Evolutionary conservation across 371 early-diverging fungal species (phyloP).

Genomic region (Syncephalis fuscata): DNA sequence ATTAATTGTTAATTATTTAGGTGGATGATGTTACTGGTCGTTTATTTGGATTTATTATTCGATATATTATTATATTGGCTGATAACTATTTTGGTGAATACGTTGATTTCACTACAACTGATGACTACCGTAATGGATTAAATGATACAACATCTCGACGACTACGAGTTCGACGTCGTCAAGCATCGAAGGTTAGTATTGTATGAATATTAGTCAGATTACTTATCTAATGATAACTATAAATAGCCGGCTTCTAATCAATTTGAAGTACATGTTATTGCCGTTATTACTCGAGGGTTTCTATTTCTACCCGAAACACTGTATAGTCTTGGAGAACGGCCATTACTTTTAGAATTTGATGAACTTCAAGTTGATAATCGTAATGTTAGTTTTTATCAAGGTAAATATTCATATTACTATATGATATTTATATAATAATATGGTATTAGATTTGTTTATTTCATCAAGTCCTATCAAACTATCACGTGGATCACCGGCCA

Average conservation of each 20-base stretch:
- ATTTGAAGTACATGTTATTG: constrained; percentile 42
- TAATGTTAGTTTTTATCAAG: constrained; percentile 45
- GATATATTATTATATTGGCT: constrained; percentile 49
- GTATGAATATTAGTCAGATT: background rate
- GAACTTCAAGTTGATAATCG: constrained; percentile 48
- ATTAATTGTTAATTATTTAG: constrained; percentile 8
- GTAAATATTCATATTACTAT: constrained; percentile 45
- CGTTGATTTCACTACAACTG: constrained; percentile 46
- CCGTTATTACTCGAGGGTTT: constrained; percentile 32
- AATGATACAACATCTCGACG: constrained; percentile 11
- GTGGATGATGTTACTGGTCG: constrained; percentile 37
- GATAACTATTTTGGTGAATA: constrained; percentile 65
- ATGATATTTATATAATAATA: constrained; percentile 34
- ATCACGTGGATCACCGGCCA: background rate
- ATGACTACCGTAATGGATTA: constrained; percentile 46
- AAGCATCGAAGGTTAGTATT: background rate
- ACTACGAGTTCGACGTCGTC: background rate
- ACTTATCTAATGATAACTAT: background rate
- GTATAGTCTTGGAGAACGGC: constrained; percentile 35
- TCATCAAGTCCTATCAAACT: constrained; percentile 41
- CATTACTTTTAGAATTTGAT: constrained; percentile 37
- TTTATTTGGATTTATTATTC: constrained; percentile 49
- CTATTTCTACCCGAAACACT: constrained; percentile 53
- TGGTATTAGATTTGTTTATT: constrained; percentile 38
- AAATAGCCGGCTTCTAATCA: constrained; percentile 30